Conservation (phyloP, 2,329 filamentous ascomycete genomes). For the Scytalidium sp. region DNA sequence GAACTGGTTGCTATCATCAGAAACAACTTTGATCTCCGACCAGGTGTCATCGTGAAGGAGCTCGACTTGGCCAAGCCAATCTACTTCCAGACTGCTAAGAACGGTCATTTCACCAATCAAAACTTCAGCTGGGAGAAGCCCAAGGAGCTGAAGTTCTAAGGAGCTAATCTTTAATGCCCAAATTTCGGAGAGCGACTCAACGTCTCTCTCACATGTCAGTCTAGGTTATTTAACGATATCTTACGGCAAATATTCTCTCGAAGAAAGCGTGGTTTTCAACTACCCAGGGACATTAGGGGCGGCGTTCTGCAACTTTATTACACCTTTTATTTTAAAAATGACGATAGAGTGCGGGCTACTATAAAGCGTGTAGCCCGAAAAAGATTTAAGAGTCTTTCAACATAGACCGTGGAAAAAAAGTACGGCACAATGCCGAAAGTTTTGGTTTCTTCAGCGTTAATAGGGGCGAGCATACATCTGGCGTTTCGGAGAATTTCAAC, state of each 20-base stretch:
- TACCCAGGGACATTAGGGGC: slow-evolving; percentile 22
- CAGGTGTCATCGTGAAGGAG: slow-evolving; percentile 97
- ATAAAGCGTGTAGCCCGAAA: background rate
- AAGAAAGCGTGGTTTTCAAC: slow-evolving; percentile 30
- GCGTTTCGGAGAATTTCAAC: slow-evolving; percentile 35
- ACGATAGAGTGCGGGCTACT: background rate
- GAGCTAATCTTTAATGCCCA: slow-evolving; percentile 17
- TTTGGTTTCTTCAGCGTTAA: slow-evolving; percentile 13
- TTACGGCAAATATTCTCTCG: slow-evolving; percentile 29
- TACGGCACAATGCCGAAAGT: slow-evolving; percentile 11
- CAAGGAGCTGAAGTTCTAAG: slow-evolving; percentile 89
- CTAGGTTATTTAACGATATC: slow-evolving; percentile 23
- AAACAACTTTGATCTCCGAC: slow-evolving; percentile 95
- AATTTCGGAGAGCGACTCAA: slow-evolving; percentile 28
- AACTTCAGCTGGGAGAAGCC: slow-evolving; percentile 98
- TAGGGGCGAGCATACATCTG: slow-evolving; percentile 27
- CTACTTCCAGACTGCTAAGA: slow-evolving; percentile 98
- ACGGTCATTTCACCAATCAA: slow-evolving; percentile 99
- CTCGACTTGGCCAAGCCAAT: slow-evolving; percentile 93
- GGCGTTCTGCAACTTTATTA: slow-evolving; percentile 15
- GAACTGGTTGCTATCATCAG: slow-evolving; percentile 94
- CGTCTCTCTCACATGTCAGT: slow-evolving; percentile 22
- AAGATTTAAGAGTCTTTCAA: slow-evolving; percentile 33
- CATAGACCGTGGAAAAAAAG: slow-evolving; percentile 31
- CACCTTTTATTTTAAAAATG: background rate